phyloP scores from a whole-genome alignment of 2,329 filamentous ascomycete species.

The Ambrosiella beaveri region DNA sequence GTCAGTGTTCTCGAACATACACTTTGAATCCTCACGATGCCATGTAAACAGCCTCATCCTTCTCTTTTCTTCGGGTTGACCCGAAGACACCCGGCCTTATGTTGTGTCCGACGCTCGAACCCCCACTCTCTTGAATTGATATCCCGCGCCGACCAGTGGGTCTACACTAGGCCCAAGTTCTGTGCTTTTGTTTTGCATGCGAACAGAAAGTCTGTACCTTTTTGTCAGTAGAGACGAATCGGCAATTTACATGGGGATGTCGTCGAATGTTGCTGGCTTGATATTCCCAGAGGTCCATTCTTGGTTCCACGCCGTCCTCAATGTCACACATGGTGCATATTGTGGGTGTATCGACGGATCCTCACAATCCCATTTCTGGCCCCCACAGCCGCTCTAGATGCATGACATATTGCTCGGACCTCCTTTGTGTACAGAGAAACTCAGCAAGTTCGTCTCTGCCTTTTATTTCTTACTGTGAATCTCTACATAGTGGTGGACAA shows the following conservation, averaged over 20 bases:
- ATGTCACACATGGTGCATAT: too few relatives aligned
- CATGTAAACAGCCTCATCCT: too few relatives aligned
- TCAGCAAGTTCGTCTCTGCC: too few relatives aligned
- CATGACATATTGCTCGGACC: not conserved
- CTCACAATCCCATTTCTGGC: not conserved
- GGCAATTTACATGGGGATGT: too few relatives aligned
- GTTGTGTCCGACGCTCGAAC: not conserved
- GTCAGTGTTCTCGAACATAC: not conserved
- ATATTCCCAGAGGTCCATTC: not conserved
- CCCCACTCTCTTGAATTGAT: not conserved
- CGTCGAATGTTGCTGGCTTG: not conserved
- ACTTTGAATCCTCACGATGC: too few relatives aligned
- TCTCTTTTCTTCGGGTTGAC: not conserved
- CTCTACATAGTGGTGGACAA: too few relatives aligned
- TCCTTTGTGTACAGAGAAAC: not conserved
- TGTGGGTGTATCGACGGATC: not conserved
- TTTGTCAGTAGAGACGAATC: too few relatives aligned
- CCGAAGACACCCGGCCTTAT: not conserved
- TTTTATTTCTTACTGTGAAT: too few relatives aligned
- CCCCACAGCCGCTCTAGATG: not conserved
- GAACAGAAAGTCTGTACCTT: too few relatives aligned
- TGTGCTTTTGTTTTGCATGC: not conserved
- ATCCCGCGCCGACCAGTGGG: not conserved
- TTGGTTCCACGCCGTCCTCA: not conserved
- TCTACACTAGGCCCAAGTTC: not conserved